Base-by-base conservation (phyloP, 1,284 basidiomycete species). In the Rhodotorula sp. region DNA sequence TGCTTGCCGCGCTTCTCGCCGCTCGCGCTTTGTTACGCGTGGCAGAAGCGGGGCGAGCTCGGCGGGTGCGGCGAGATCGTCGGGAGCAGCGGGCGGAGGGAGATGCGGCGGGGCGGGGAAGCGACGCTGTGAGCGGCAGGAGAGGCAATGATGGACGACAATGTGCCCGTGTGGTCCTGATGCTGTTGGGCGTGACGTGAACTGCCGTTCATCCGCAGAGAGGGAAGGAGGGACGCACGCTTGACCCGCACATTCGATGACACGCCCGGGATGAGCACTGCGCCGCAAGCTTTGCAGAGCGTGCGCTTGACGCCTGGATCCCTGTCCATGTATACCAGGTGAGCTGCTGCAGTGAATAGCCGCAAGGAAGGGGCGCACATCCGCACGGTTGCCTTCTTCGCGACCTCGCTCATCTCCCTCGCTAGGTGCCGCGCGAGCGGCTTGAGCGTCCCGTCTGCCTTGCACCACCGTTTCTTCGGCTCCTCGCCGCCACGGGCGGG, bases 251-350 rank as follows among this genome's bases (percentile, higher is more conserved):
- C 85, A 12, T 83, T 83, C 0, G 86, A 85, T 1, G 89, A 88
- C 5, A 85, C 74, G 17, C 91, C 91, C 1, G 90, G 88, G 3
- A 91, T 78, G 10, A 92, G 83, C 3, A 89, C 83, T 0, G 83
- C 81, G 66, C 86, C 84, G 78, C 91, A 93, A 3, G 83, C 83
- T 78, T 86, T 87, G 82, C 91, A 93, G 21, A 92, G 77, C 0
- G 88, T 87, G 25, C 91, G 88, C 80, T 93, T 93, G 32, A 92
- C 84, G 5, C 85, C 83, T 0, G 91, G 91, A 79, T 92, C 91
- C 78, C 91, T 92, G 22, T 50, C 5, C 9, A 22, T 2, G 5
- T 37, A 1, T 10, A 17, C 0, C 2, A 6, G 5, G 3, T 53
- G 25, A 41, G 48, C 59, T 25, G 34, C 46, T n/a, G 10, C 39